Evolutionary conservation across 371 early-diverging fungal species (phyloP), one percentile per base, ranked within the genome.

Genomic region (Mucor saturninus): DNA sequence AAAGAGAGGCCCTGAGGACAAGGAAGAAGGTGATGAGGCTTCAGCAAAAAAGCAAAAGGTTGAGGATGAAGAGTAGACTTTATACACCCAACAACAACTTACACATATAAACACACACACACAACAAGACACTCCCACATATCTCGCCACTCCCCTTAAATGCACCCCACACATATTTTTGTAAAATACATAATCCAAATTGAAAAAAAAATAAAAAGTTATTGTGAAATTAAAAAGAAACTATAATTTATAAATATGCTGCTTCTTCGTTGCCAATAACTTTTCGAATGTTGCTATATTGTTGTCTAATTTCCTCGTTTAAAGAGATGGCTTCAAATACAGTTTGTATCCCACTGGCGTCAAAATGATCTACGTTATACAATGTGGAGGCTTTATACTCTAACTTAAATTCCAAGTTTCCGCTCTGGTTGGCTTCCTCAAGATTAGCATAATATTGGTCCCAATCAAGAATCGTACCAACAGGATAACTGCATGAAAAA

Each of bases 401-500:
- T n/a, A 67, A 32, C 42, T 68, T 56, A 63, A 72, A 84, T 2
- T 37, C 48, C 10, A 81, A 63, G 5, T 54, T 61, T 6, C 73
- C 74, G 7, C 68, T 56, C 1, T 64, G 31, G 53, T 82, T 82
- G n/a, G 71, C 82, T 51, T 73, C 56, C 0, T 61, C 64, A 0
- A 85, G 45, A 59, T 86, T 77, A 15, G 75, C 62, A 62, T 72
- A 85, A 54, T 81, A 85, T 67, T 86, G 87, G n/a, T 58, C 64
- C 69, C 81, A 85, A 29, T 81, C 79, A 14, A 70, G 31, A 32
- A 86, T 60, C 10, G 60, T 52, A 15, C 84, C 79, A 61, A 57
- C 56, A 32, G 66, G 66, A 7, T 55, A 61, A 21, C 54, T 55
- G 26, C 14, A 51, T 51, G 26, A 50, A 37, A 26, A 54, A 54